A percentile compares a stretch with the other conserved stretches of the same genome.
Evolutionary conservation across 208 protist genomes (phyloP).

Genomic region (Plasmodiophora brassicae): DNA sequence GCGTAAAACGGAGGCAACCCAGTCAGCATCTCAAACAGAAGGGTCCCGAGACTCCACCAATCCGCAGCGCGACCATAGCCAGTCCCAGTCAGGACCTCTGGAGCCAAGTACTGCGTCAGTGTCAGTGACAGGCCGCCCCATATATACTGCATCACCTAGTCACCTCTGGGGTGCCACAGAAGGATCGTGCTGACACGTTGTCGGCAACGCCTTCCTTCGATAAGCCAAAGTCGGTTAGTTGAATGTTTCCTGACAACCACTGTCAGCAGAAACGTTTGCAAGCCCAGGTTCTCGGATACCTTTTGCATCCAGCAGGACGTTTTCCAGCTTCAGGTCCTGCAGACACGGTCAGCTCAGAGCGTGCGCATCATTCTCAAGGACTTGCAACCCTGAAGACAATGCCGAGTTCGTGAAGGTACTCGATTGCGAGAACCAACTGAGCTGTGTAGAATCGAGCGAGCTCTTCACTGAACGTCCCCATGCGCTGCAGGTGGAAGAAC

Average conservation of each 20-base stretch:
- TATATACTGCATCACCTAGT: not conserved
- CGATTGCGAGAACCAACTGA: not conserved
- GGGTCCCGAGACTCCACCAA: conserved; percentile 34
- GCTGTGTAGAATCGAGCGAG: not conserved
- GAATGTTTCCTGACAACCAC: not conserved
- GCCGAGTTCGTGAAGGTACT: conserved; percentile 26
- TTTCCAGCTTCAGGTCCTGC: conserved; percentile 40
- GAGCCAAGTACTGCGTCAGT: conserved; percentile 37
- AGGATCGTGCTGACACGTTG: conserved; percentile 7
- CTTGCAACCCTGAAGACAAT: conserved; percentile 32
- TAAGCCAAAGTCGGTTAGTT: conserved; percentile 21
- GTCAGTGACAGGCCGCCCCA: not conserved
- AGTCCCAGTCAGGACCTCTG: conserved; percentile 32
- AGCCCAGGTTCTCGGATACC: not conserved
- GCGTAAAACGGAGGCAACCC: conserved; percentile 37
- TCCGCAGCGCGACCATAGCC: conserved; percentile 35
- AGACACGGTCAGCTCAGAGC: not conserved
- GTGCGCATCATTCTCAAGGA: not conserved
- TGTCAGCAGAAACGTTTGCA: not conserved
- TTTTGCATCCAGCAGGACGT: conserved; percentile 38
- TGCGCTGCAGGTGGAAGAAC: not conserved
- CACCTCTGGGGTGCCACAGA: conserved; percentile 19
- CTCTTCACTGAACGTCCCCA: not conserved
- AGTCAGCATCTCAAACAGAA: conserved; percentile 39
- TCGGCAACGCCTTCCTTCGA: conserved; percentile 29